Base-by-base conservation (phyloP, 1,284 basidiomycete genomes). In the Marasmius sp. region DNA sequence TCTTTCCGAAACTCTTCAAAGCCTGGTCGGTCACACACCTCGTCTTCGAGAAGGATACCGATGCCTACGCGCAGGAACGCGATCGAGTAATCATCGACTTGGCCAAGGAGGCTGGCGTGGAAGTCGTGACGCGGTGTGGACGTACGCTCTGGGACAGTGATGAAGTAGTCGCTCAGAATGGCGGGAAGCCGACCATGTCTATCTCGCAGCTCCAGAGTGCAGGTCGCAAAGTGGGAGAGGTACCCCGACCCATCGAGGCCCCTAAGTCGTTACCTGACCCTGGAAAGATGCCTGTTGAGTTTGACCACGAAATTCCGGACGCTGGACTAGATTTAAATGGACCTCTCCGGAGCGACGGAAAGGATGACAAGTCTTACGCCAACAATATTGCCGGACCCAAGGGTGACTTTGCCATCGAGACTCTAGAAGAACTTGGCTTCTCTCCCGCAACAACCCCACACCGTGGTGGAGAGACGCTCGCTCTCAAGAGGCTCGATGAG, bases 11-110 rank as follows among this genome's bases (percentile, higher is more conserved):
- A 50, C 64, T 81, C 9, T 79, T 74, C 67, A 73, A 77, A 62
- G 68, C 74, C 33, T 84, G 81, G 81, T 69, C 72, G 10, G 79
- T 84, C 48, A 81, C 79, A 5, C 80, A 81, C 71, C 65, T 81
- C 55, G 76, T 77, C 34, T 81, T 77, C 65, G 77, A 76, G 61
- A 76, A 68, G 65, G 72, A 72, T 61, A 69, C 67, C 10, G 66
- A 67, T 55, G 69, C 70, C 62, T 72, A 75, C 63, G 61, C 67
- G 11, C 50, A 63, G 16, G 41, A 52, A 50, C 56, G 64, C 33
- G 60, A 66, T 52, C 27, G 51, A 47, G 51, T 61, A 36, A 61
- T 63, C 53, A 62, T 58, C 34, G 50, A 38, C 22, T 39, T 66
- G 14, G 64, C 61, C 58, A 63, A 64, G 56, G 61, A 66, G 55